Base-by-base conservation (phyloP, 2,329 filamentous ascomycete genomes). In the Paecilomyces niveus region DNA sequence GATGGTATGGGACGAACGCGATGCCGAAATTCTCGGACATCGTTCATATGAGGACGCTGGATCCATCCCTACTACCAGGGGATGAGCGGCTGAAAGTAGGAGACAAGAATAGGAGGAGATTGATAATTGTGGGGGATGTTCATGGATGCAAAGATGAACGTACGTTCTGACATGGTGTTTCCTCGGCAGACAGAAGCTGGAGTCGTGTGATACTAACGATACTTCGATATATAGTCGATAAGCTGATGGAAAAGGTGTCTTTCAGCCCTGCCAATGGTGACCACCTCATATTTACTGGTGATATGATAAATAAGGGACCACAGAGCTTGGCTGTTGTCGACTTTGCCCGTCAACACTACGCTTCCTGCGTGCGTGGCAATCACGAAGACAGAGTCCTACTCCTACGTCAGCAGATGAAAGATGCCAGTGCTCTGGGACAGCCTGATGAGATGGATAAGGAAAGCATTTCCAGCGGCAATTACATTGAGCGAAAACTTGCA, bases 81-180 rank as follows among this genome's bases (percentile, higher is more conserved):
- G 64, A 68, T 49, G 22, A 57, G 57, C 39, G n/a, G 8, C 18
- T 45, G 39, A 9, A 9, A 45, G n/a, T 13, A 18, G 39, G 39
- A 18, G 22, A 54, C 64, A 39, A 57, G 50, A 72, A 63, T 58
- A 55, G 76, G 22, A 84, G 82, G 57, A 80, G 92, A 18, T 77
- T 99, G 24, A 79, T 97, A 33, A 80, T 97, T 61, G 80, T 97
- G 33, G 93, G 94, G 57, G 94, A 99, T 75, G 90, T 97, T 13
- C 93, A 97, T 76, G 94, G 94, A 54, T 94, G 94, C 78, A 85
- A 85, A 65, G 72, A 82, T 11, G 83, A 91, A 61, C 80, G 90
- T 70, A 75, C 80, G 70, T 65, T 31, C 18, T 32, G 7, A 22
- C 10, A 33, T 7, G 22, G 24, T 65, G 54, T 58, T 29, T 52